phyloP scores from a whole-genome alignment of 2,329 filamentous ascomycete species.

The Diaporthe aspalathi region DNA sequence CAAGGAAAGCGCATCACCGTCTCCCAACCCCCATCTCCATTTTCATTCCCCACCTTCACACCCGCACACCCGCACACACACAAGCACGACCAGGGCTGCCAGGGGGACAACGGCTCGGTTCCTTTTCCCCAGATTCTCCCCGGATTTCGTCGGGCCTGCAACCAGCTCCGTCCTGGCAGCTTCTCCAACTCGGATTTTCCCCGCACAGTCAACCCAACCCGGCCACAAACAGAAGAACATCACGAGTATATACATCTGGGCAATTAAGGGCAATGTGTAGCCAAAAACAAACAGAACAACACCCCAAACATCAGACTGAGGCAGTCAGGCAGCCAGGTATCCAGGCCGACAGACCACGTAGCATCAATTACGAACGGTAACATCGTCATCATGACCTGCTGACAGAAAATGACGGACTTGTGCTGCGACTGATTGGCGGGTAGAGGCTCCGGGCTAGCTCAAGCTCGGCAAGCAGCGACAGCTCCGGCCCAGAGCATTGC shows the following conservation, averaged over 20 bases:
- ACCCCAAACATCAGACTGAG: too few species aligned
- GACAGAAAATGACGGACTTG: constrained; percentile 4
- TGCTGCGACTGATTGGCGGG: not conserved
- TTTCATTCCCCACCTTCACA: constrained; percentile 28
- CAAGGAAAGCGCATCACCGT: not conserved
- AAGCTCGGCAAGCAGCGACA: not conserved
- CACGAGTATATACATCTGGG: too few species aligned
- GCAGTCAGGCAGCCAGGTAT: too few species aligned
- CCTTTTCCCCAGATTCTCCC: constrained; percentile 28
- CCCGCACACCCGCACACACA: too few species aligned
- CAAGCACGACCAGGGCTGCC: not conserved
- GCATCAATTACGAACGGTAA: not conserved
- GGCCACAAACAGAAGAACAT: too few species aligned
- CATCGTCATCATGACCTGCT: constrained; percentile 20
- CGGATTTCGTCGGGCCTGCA: constrained; percentile 22
- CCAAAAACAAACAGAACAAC: too few species aligned
- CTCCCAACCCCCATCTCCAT: not conserved
- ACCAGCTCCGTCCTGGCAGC: constrained; percentile 21
- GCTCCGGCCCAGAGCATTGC: constrained; percentile 23
- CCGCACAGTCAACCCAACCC: not conserved
- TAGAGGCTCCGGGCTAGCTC: not conserved
- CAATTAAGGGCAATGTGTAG: too few species aligned
- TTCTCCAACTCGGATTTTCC: constrained; percentile 28
- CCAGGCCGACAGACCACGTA: not conserved
- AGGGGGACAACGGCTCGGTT: not conserved